Conservation (phyloP, 495 filamentous ascomycete species). For the Podospora bellae-mahoneyi region DNA sequence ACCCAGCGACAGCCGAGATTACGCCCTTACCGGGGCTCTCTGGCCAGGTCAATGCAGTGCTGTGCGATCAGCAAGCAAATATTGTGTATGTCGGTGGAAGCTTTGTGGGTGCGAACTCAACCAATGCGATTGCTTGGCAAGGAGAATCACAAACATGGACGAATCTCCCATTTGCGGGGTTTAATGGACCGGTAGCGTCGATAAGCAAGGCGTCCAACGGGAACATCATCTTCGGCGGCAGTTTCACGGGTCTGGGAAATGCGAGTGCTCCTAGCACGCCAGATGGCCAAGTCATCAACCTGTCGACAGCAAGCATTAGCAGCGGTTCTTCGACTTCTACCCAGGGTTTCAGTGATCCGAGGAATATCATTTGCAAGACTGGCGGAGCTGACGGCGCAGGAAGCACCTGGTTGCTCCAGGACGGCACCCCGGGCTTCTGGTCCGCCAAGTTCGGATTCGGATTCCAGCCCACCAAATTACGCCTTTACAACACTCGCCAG, state of each 20-base stretch:
- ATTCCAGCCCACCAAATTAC: slow-evolving; percentile 79
- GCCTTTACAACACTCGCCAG: slow-evolving; percentile 84
- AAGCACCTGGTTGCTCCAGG: slow-evolving; percentile 80
- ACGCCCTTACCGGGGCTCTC: slow-evolving; percentile 72
- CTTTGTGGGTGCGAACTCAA: slow-evolving; percentile 73
- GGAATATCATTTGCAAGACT: slow-evolving; percentile 80
- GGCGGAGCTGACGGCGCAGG: slow-evolving; percentile 59
- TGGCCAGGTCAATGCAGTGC: slow-evolving; percentile 73
- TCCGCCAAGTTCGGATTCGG: slow-evolving; percentile 75
- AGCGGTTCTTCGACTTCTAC: slow-evolving; percentile 56
- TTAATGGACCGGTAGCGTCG: slow-evolving; percentile 88
- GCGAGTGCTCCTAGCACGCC: slow-evolving; percentile 56
- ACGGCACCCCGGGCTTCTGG: slow-evolving; percentile 80
- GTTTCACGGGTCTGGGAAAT: slow-evolving; percentile 90
- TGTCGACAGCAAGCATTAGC: slow-evolving; percentile 70
- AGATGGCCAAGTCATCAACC: slow-evolving; percentile 75
- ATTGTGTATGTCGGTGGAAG: slow-evolving; percentile 88
- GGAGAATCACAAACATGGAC: slow-evolving; percentile 65
- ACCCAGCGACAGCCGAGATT: slow-evolving; percentile 63
- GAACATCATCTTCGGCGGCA: slow-evolving; percentile 86
- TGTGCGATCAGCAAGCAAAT: slow-evolving; percentile 78
- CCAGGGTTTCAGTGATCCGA: slow-evolving; percentile 70
- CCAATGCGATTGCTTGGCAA: slow-evolving; percentile 86
- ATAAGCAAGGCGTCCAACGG: slow-evolving; percentile 76
- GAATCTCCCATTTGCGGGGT: slow-evolving; percentile 84